Base-by-base conservation (phyloP, 208 protist species). In the Crithidia bombi region DNA sequence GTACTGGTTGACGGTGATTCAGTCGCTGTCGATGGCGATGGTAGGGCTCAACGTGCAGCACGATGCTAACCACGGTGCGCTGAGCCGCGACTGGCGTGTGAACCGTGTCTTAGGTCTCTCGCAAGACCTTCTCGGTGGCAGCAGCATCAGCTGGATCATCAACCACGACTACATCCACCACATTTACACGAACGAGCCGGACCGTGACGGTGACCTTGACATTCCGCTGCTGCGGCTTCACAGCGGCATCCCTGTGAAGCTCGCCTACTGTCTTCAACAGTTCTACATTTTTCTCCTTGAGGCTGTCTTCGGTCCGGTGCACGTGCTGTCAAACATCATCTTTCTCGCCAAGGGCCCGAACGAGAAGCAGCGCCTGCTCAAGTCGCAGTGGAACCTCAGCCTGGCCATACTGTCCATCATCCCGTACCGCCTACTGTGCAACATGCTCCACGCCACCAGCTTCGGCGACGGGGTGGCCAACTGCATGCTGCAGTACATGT, bases 1-100 rank as follows among this genome's bases (percentile, higher is more conserved):
- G 12, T 75, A 81, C 49, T 75, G 67, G n/a, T 62, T 90, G 33
- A 93, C 82, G 3, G n/a, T 89, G 14, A 21, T 93, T 54, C 83
- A 90, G 74, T 93, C 88, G 5, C 38, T 93, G 21, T 79, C 82
- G 15, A 91, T 91, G 85, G 88, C 88, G 17, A 86, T 90, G 81
- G 75, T 93, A n/a, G 88, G 85, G 3, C 75, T 93, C 12, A 93
- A 93, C 71, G 85, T 93, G 30, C 88, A 93, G 59, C 88, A 93
- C 70, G 88, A 93, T 69, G 88, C 85, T 35, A 93, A 93, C 75
- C 88, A 93, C 77, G 88, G 88, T 12, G 85, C 88, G 3, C 38
- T 87, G 32, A 88, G 78, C 71, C 50, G 47, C 21, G 69, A 89
- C 74, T 83, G 83, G 75, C 72, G 69, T 44, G 38, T 93, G 21